These are phyloP conservation scores for Xylaria multiplex DNA, from an alignment of 2,329 filamentous ascomycete species.

Conservation along the genomic window DNA sequence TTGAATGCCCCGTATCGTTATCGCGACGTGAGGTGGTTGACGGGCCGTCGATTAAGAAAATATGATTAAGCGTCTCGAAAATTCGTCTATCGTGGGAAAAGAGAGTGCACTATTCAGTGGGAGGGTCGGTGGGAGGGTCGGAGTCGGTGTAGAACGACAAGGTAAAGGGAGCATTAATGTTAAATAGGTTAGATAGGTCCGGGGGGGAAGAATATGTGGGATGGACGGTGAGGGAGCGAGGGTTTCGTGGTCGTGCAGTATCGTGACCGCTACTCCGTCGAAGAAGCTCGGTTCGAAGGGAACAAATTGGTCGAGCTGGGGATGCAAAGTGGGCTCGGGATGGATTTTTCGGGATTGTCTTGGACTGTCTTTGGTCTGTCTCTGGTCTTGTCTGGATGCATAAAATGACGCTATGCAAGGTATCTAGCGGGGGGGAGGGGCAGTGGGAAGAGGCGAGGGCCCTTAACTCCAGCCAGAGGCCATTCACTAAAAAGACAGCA, in stretches of 20 bases:
- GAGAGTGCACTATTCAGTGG: not conserved
- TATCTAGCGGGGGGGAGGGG: conserved; percentile 7
- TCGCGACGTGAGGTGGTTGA: conserved; percentile 18
- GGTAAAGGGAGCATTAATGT: conserved; percentile 20
- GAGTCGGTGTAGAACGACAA: conserved; percentile 2
- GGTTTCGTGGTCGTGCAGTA: conserved; percentile 12
- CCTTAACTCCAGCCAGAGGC: not conserved
- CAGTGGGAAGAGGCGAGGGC: not conserved
- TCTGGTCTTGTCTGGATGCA: conserved; percentile 24
- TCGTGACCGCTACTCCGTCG: conserved; percentile 5
- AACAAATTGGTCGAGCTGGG: conserved; percentile 7
- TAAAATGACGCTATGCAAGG: conserved; percentile 40
- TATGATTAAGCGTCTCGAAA: conserved; percentile 8
- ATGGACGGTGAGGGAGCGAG: conserved; percentile 19
- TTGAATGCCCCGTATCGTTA: conserved; percentile 30
- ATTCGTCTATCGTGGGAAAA: conserved; percentile 26
- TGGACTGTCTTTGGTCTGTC: no score
- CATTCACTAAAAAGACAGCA: no score
- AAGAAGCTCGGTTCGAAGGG: conserved; percentile 32
- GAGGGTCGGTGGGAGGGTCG: not conserved
- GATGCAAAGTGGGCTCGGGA: conserved; percentile 8
- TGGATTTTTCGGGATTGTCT: conserved; percentile 26
- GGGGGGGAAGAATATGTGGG: not conserved
- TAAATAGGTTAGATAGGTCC: conserved; percentile 10
- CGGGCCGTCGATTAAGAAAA: conserved; percentile 19